phyloP scores from a whole-genome alignment of 768 basidiomycete species.

The Rhodotorula graminis region DNA sequence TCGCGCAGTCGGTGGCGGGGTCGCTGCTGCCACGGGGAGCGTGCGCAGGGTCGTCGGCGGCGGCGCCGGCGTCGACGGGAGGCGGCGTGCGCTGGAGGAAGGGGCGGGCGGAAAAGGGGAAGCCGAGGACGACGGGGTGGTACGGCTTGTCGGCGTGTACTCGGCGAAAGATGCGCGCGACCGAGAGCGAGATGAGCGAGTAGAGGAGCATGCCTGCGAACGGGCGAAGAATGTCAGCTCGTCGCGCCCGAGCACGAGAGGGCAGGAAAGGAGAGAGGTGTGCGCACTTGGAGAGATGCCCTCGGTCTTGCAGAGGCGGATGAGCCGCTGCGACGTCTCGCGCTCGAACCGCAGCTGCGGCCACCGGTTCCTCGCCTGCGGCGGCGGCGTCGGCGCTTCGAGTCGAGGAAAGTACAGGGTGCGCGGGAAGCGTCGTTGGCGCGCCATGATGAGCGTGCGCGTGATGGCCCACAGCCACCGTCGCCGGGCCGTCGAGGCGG shows the following conservation, averaged over 20 bases:
- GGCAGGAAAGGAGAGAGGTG: too few species aligned
- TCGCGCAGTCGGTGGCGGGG: conserved; percentile 23
- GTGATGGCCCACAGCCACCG: conserved; percentile 27
- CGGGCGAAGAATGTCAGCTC: neutral
- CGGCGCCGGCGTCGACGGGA: neutral
- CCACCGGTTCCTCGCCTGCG: conserved; percentile 3
- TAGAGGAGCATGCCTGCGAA: conserved; percentile 35
- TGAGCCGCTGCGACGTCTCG: neutral
- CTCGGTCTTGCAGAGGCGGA: conserved; percentile 6
- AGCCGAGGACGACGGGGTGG: conserved; percentile 30
- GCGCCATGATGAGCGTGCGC: neutral
- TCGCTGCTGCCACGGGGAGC: neutral
- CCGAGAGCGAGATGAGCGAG: conserved; percentile 15
- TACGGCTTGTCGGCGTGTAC: conserved; percentile 2
- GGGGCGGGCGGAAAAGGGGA: conserved; percentile 30
- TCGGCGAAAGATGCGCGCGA: conserved; percentile 14
- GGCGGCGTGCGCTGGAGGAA: neutral
- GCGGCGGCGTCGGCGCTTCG: neutral
- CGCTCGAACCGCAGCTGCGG: neutral
- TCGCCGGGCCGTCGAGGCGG: neutral
- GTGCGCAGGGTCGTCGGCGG: neutral
- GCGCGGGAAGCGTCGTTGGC: neutral
- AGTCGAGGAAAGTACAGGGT: conserved; percentile 8
- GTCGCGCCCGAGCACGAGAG: neutral
- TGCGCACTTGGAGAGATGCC: conserved; percentile 13